phyloP scores from a whole-genome alignment of 2,329 filamentous ascomycete species.

The Scopulariopsis brevicaulis region DNA sequence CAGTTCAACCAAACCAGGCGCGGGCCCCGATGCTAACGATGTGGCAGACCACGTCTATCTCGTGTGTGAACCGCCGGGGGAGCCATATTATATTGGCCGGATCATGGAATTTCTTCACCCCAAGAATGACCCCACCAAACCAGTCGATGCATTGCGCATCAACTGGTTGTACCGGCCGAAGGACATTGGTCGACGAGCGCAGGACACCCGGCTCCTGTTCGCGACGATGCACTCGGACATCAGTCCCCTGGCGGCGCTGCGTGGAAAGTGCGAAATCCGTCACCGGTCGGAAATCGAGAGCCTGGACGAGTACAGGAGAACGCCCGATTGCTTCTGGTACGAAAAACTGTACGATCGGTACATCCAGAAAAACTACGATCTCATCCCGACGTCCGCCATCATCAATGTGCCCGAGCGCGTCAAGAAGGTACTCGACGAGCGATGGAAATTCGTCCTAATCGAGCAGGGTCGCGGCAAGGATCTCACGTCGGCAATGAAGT shows the following conservation, averaged over 20 bases:
- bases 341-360: conserved; percentile 97
- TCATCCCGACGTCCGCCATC: conserved; percentile 82
- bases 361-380: conserved; percentile 95
- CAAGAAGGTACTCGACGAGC: conserved; percentile 89
- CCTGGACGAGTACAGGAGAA: conserved; percentile 74
- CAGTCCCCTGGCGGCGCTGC: conserved; percentile 81
- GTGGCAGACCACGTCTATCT: conserved; percentile 71
- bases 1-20: background rate
- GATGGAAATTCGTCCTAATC: conserved; percentile 93
- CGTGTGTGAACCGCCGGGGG: conserved; percentile 91
- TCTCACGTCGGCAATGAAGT: conserved; percentile 89
- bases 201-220: conserved; percentile 84
- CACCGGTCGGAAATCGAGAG: conserved; percentile 80
- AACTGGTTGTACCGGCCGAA: conserved; percentile 98
- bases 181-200: conserved; percentile 85
- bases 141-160: conserved; percentile 78
- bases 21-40: background rate
- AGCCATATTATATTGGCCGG: conserved; percentile 93
- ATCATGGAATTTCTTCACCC: conserved; percentile 96
- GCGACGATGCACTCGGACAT: conserved; percentile 98
- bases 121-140: conserved; percentile 59
- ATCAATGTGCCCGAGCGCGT: conserved; percentile 94
- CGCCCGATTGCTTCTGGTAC: conserved; percentile 86
- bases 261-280: conserved; percentile 84
- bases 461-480: conserved; percentile 92